Evolutionary conservation across 345 rosid species (phyloP), one percentile per base, ranked within the genome.

Genomic region (Salix exigua): DNA sequence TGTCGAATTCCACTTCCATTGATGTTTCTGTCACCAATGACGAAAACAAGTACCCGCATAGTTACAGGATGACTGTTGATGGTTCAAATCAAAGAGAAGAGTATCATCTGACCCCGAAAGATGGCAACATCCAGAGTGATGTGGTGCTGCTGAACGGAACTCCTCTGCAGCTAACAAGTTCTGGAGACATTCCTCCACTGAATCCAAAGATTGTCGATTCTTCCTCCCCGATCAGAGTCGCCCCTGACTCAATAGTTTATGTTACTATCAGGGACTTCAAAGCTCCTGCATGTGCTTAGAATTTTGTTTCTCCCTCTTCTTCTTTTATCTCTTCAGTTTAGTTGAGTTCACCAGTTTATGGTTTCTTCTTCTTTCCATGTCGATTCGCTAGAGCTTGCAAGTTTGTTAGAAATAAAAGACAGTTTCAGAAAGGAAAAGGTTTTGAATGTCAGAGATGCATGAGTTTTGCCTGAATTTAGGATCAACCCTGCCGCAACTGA

Each of bases 91-190:
- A 60, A 28, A 84, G 93, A 70, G 91, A 87, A 35, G 91, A 90
- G 79, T 90, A 89, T 71, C 91, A 88, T 75, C 78, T 90, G 90
- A 90, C 88, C 0, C 89, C 93, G 0, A 37, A 83, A 75, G 78
- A 82, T 30, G 91, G 89, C 19, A 83, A 92, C 73, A 84, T 92
- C 63, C 89, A 77, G 40, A 92, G 91, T 44, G 89, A 87, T 44
- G 89, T 85, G 10, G 71, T 88, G 28, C 80, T 88, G 16, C 74
- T 90, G 19, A 91, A 91, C 25, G 92, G 87, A 67, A 80, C 66
- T 55, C 88, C 88, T n/a, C 75, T 88, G 76, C 68, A 73, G 73
- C 87, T 91, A 30, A 86, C 88, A 2, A 53, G 79, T 0, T 51
- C 77, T 5, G 48, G n/a, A 0, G 86, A 85, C 16, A 87, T 91